Base-by-base conservation (phyloP, 2,329 filamentous ascomycete genomes). In the Ophiognomonia clavigignenti-juglandacearum region DNA sequence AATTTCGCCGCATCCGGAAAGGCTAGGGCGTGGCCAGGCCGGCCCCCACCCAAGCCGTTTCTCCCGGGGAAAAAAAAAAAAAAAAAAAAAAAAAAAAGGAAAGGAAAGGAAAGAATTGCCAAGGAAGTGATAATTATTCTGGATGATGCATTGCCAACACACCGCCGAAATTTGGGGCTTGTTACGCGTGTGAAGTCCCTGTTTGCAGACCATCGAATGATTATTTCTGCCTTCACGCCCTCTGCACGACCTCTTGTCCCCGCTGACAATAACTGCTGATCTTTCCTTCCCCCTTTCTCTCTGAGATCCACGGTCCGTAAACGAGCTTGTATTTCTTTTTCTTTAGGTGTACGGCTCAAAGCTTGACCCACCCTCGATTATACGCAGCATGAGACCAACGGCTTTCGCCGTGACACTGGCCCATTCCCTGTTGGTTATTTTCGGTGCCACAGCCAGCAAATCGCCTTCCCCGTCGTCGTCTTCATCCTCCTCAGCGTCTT, bases 361-460 rank as follows among this genome's bases (percentile, higher is more conserved):
- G 16, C 6, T 14, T 16, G 23, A 10, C 22, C 4, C 18, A 10
- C n/a, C 8, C 2, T 16, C 3, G 6, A 32, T 34, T 8, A 19
- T 11, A 38, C 31, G 41, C 35, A 43, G 16, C 18, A 52, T 45
- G 46, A 40, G 35, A 35, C 20, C 35, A 31, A 16, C 26, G 16
- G 24, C 18, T 18, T 23, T 23, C 34, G 6, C 38, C 8, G 13
- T 24, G 19, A 32, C 45, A 20, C 35, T 59, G 3, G 38, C 51
- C 27, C 24, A 52, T 13, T 40, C 49, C 31, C 43, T 59, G 34
- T 43, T 52, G 41, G 50, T 16, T 22, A 43, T 34, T 31, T 46
- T 36, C 26, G 50, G 39, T 22, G 52, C 38, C 35, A 37, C 29
- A 3, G 29, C 46, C 1, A 31, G 34, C 16, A 39, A 37, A 16